Conservation (phyloP, 2,329 filamentous ascomycete species). For the Cytospora mali region DNA sequence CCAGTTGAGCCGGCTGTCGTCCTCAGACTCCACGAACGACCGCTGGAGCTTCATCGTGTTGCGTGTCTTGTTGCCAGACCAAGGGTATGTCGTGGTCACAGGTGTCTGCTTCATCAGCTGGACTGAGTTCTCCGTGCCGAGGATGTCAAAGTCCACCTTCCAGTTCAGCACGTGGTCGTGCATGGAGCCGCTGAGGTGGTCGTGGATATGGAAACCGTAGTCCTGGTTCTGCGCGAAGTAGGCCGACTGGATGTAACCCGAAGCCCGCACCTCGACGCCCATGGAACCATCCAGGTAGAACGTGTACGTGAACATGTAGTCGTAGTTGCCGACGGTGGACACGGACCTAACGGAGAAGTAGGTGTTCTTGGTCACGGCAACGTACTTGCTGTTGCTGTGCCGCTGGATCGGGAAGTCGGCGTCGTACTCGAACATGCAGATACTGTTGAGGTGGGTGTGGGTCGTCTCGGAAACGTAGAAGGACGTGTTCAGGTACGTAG, state of each 20-base stretch:
- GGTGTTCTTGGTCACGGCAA: conserved; percentile 50
- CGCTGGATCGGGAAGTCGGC: conserved; percentile 53
- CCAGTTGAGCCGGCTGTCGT: conserved; percentile 51
- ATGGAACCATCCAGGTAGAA: conserved; percentile 57
- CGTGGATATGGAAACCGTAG: conserved; percentile 54
- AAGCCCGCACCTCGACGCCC: conserved; percentile 53
- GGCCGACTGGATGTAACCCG: conserved; percentile 56
- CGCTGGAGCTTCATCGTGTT: conserved; percentile 56
- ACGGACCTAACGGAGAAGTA: conserved; percentile 50
- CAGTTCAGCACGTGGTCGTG: conserved; percentile 60
- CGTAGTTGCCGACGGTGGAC: conserved; percentile 58
- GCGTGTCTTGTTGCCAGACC: conserved; percentile 48
- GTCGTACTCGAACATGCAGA: conserved; percentile 60
- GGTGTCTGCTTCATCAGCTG: conserved; percentile 41
- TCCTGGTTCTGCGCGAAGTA: conserved; percentile 49
- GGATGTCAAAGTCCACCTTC: conserved; percentile 57
- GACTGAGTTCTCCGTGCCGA: conserved; percentile 50
- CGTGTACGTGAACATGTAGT: conserved; percentile 53
- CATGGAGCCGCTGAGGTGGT: conserved; percentile 51
- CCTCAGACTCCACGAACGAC: conserved; percentile 46
- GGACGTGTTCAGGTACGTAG: conserved; percentile 52
- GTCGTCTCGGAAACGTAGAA: conserved; percentile 49
- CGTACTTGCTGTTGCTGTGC: conserved; percentile 46
- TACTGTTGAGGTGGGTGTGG: conserved; percentile 49
- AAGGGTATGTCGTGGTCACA: conserved; percentile 44